phyloP scores from a whole-genome alignment of 169 alveolate species.

The Cystoisospora suis region DNA sequence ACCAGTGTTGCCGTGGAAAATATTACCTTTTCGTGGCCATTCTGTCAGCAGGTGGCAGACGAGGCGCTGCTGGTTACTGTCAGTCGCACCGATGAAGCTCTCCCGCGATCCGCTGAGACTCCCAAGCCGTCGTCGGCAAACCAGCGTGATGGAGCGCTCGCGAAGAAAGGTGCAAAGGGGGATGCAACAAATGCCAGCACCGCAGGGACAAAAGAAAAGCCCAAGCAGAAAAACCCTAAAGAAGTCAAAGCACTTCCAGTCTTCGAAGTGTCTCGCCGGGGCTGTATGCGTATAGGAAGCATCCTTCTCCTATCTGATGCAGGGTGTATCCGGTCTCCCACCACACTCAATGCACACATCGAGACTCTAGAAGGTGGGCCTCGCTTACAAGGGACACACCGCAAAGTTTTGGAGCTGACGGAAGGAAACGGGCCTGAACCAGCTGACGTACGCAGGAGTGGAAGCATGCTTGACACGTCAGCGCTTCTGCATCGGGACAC shows the following conservation, averaged over 20 bases:
- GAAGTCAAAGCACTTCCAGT: slow-evolving; percentile 11
- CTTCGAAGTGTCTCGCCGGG: not conserved
- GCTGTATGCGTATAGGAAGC: not conserved
- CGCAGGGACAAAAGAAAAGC: not conserved
- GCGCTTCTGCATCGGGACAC: too few species aligned
- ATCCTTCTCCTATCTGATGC: not conserved
- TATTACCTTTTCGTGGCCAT: not conserved
- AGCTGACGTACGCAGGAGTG: too few species aligned
- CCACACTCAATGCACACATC: not conserved
- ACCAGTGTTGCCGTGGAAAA: not conserved
- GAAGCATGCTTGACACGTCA: too few species aligned
- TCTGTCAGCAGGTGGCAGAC: slow-evolving; percentile 11
- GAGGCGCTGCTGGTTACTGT: not conserved
- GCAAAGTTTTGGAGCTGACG: too few species aligned
- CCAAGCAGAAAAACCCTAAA: not conserved
- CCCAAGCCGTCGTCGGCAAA: not conserved
- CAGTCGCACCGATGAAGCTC: not conserved
- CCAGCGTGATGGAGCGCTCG: not conserved
- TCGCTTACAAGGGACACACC: not conserved
- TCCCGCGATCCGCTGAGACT: not conserved
- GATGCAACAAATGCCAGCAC: not conserved
- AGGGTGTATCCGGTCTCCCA: not conserved
- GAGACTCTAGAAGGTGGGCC: not conserved
- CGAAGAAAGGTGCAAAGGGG: not conserved
- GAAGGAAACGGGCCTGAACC: too few species aligned